Evolutionary conservation across 1,139 yeast species (phyloP), one percentile per base, ranked within the genome.

Genomic region (Suhomyces terraborum): DNA sequence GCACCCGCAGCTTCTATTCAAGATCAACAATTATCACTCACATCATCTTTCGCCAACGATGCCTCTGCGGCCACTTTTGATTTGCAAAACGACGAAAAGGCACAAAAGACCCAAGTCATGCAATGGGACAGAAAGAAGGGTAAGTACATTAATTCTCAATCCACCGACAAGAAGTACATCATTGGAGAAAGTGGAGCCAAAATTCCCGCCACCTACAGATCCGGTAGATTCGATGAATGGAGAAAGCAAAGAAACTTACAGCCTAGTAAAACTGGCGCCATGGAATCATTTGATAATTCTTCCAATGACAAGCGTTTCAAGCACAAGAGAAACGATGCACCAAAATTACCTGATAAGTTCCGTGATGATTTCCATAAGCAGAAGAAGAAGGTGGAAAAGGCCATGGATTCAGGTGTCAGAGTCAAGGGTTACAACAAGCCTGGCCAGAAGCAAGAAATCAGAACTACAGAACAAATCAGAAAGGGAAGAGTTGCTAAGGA

Each of bases 101-200:
- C 75, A 34, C 75, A 67, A 20, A 82, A 82, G 52, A 78, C 77
- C 46, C 93, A 87, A 51, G 81, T 85, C 35, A 84, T 84, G 78
- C 77, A 80, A 61, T 94, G 98, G 98, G 98, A 93, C 67, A 86
- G 80, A 64, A 89, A 89, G 77, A 85, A 88, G 64, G 95, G 95
- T 54, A 89, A 89, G 53, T 93, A 88, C 62, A 77, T 91, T 58
- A 88, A 89, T 59, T 75, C 88, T 14, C 82, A 80, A 54, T 87
- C 94, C 44, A 78, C 85, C 19, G 93, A 87, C 56, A 80, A 84
- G 61, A 91, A 88, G 66, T 93, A 76, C 62, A 93, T 94, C 55
- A 84, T 89, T 50, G 95, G 98, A 50, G 99, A 94, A 62, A 84
- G 88, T 62, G 99, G 99, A 7, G 91, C 87, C 55, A 81, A 80